Percentiles rank a stretch among this genome's conserved stretches.
Conservation (phyloP, 148 eudicot genomes). For the Drosera capensis region DNA sequence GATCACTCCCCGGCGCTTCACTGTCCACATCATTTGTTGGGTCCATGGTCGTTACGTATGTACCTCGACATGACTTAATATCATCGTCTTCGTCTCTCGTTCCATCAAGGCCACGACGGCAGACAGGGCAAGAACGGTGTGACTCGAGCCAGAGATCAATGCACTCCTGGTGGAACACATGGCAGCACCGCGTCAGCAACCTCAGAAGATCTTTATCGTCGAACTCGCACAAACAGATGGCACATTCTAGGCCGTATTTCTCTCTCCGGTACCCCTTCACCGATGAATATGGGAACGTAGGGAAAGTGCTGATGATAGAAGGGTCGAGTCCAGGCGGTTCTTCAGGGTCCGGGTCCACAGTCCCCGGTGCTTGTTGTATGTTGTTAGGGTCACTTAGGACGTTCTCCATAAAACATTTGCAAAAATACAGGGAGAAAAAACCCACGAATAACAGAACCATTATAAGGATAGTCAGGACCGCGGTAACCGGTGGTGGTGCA, state of each 20-base stretch:
- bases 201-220: constrained; percentile 26
- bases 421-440: constrained; percentile 56
- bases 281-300: constrained; percentile 33
- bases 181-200: constrained; percentile 43
- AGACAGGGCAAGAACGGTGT: constrained; percentile 59
- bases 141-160: constrained; percentile 61
- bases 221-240: constrained; percentile 65
- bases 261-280: constrained; percentile 42
- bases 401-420: constrained; percentile 45
- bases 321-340: constrained; percentile 33
- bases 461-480: constrained; percentile 41
- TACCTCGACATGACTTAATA: not conserved
- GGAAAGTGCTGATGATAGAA: constrained; percentile 33
- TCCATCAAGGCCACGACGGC: constrained; percentile 35
- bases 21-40: too few relatives aligned
- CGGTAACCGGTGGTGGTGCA: constrained; percentile 31
- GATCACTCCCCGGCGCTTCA: not conserved
- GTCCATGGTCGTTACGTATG: not conserved
- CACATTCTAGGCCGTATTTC: constrained; percentile 58
- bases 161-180: constrained; percentile 71
- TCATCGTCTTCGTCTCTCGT: constrained; percentile 1
- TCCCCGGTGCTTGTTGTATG: constrained; percentile 20
- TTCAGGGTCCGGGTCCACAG: constrained; percentile 6
- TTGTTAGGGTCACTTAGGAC: constrained; percentile 15
- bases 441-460: constrained; percentile 42